phyloP scores from a whole-genome alignment of 1,139 yeast species.

The Tardiomyces blankii region DNA sequence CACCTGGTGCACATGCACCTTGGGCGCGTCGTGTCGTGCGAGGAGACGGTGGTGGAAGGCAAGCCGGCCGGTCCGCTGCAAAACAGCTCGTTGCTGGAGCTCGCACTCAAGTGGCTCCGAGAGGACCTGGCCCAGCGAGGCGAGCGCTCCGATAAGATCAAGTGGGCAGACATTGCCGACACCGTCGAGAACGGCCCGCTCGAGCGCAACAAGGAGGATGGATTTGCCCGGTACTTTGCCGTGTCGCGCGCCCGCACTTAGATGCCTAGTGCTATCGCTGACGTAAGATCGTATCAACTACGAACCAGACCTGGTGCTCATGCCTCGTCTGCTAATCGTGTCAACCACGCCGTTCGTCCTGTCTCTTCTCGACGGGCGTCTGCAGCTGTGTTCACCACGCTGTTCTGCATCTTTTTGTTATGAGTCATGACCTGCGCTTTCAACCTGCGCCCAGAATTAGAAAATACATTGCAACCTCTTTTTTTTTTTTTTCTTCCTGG shows the following conservation, averaged over 20 bases:
- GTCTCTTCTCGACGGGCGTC: too few species aligned
- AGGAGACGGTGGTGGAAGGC: constrained; percentile 5
- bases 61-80: constrained; percentile 13
- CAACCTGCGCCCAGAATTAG: too few species aligned
- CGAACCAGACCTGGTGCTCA: too few species aligned
- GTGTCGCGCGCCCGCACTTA: constrained; percentile 19
- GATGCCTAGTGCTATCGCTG: too few species aligned
- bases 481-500: too few species aligned
- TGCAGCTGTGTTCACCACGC: too few species aligned
- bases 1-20: constrained; percentile 66
- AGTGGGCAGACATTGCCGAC: constrained; percentile 20
- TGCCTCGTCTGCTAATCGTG: too few species aligned
- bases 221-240: constrained; percentile 20
- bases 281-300: too few species aligned
- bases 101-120: constrained; percentile 31
- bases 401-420: too few species aligned
- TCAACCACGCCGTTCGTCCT: too few species aligned
- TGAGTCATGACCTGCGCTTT: too few species aligned
- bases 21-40: constrained; percentile 37
- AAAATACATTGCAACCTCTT: too few species aligned
- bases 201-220: constrained; percentile 12
- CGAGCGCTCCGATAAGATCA: constrained; percentile 19
- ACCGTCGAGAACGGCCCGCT: constrained; percentile 16
- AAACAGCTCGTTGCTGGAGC: constrained; percentile 26
- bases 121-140: constrained; percentile 39